A percentile compares a stretch with the other conserved stretches of the same genome.
These are phyloP conservation scores for Spiraea crenata DNA, from an alignment of 331 rosid species.

Conservation along the genomic window DNA sequence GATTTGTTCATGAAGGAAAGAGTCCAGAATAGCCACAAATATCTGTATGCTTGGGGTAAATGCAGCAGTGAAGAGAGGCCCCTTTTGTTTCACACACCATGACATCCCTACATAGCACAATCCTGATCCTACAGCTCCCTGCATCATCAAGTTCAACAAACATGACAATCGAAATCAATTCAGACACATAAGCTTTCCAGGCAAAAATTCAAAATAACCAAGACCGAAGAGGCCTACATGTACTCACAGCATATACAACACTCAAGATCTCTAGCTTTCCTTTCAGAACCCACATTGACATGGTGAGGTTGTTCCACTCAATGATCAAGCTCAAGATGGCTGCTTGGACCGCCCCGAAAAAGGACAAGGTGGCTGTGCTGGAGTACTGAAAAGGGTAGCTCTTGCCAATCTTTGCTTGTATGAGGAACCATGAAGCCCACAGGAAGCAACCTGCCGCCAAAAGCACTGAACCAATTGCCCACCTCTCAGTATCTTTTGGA, in stretches of 20 bases:
- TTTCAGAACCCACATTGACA: slow-evolving; percentile 57
- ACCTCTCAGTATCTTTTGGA: slow-evolving; percentile 36
- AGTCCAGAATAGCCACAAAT: slow-evolving; percentile 63
- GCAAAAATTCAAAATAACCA: background rate
- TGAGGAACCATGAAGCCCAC: slow-evolving; percentile 94
- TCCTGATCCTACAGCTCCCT: slow-evolving; percentile 91
- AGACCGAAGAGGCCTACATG: background rate
- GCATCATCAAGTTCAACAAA: background rate
- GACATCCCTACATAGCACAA: slow-evolving; percentile 92
- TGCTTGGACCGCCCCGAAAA: slow-evolving; percentile 70
- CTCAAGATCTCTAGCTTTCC: slow-evolving; percentile 57
- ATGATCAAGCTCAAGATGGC: slow-evolving; percentile 49
- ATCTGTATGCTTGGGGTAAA: slow-evolving; percentile 68
- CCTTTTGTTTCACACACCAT: slow-evolving; percentile 82
- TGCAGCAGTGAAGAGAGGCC: slow-evolving; percentile 84
- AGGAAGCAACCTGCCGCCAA: slow-evolving; percentile 52
- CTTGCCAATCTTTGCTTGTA: slow-evolving; percentile 67
- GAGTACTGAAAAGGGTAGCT: slow-evolving; percentile 71
- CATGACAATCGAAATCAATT: background rate
- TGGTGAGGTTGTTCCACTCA: slow-evolving; percentile 34
- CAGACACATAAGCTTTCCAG: background rate
- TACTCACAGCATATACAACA: slow-evolving; percentile 67
- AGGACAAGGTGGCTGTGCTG: slow-evolving; percentile 68
- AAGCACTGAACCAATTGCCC: slow-evolving; percentile 60
- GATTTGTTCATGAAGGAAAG: slow-evolving; percentile 62